phyloP scores from a whole-genome alignment of 768 basidiomycete genomes.

The Mycena alexandri region DNA sequence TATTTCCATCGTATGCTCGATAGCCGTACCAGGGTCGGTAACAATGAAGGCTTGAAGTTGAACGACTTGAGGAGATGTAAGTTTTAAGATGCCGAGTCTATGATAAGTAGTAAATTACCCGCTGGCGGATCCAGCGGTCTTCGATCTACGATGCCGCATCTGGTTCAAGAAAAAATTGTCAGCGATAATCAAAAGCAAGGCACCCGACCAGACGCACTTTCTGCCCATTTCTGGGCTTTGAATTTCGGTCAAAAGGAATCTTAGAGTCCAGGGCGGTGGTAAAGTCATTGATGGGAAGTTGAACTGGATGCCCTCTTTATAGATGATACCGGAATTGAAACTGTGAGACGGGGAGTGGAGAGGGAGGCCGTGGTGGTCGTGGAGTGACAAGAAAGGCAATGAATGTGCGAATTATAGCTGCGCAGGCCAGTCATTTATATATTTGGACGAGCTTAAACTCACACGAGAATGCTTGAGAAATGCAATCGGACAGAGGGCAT shows the following conservation, averaged over 20 bases:
- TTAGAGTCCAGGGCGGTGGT: neutral
- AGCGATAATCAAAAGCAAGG: neutral
- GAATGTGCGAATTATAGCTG: too few species aligned
- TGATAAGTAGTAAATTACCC: neutral
- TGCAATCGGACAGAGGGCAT: neutral
- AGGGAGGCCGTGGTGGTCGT: too few species aligned
- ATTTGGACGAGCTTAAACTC: neutral
- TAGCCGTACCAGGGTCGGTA: neutral
- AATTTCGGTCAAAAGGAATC: neutral
- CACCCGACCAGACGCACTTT: neutral
- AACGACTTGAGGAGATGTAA: neutral
- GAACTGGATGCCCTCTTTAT: too few species aligned
- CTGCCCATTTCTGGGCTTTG: slow-evolving; percentile 2
- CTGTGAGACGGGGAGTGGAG: too few species aligned
- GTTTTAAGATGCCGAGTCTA: neutral
- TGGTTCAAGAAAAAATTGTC: neutral
- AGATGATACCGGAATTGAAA: too few species aligned
- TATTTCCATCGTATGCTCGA: neutral
- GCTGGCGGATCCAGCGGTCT: slow-evolving; percentile 10
- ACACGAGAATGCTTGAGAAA: slow-evolving; percentile 9
- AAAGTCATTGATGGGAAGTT: neutral
- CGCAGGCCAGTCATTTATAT: too few species aligned
- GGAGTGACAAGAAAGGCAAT: too few species aligned
- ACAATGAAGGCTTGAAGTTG: neutral
- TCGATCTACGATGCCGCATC: slow-evolving; percentile 5